phyloP scores from a whole-genome alignment of 2,329 filamentous ascomycete species.

The Gaeumannomyces tritici region DNA sequence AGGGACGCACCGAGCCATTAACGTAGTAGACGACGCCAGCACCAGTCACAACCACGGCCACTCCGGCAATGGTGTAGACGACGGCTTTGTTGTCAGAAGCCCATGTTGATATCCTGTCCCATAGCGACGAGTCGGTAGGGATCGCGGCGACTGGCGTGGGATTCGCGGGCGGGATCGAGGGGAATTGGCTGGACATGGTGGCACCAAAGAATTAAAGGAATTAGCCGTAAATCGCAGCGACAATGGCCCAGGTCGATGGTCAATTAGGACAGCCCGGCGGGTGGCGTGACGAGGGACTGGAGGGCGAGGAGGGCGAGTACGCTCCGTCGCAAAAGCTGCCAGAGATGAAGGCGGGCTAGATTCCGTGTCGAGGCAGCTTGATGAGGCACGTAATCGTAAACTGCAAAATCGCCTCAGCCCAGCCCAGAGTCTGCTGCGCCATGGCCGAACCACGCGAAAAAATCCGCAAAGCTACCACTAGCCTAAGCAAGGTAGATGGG shows the following conservation, averaged over 20 bases:
- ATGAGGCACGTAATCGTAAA: not conserved
- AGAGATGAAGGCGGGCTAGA: not conserved
- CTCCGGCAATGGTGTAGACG: slow-evolving; percentile 92
- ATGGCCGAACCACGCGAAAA: slow-evolving; percentile 13
- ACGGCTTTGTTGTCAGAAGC: slow-evolving; percentile 91
- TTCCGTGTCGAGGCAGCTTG: not conserved
- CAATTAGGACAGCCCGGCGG: not conserved
- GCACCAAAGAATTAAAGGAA: not conserved
- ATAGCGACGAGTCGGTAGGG: slow-evolving; percentile 58
- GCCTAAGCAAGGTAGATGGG: not conserved
- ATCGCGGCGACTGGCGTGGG: slow-evolving; percentile 35
- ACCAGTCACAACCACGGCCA: slow-evolving; percentile 82
- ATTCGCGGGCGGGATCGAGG: slow-evolving; percentile 36
- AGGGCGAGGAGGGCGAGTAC: not conserved
- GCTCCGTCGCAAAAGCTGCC: not conserved
- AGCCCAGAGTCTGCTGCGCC: not conserved
- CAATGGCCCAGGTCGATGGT: not conserved
- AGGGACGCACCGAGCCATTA: slow-evolving; percentile 43
- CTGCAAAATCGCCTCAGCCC: not conserved
- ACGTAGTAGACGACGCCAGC: slow-evolving; percentile 93
- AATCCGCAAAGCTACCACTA: slow-evolving; percentile 2
- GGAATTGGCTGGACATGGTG: slow-evolving; percentile 21
- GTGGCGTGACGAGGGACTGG: not conserved
- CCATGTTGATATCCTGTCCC: slow-evolving; percentile 88
- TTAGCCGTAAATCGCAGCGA: not conserved